Evolutionary conservation across 768 basidiomycete species (phyloP).

Genomic region (Lactifluus pinguis): DNA sequence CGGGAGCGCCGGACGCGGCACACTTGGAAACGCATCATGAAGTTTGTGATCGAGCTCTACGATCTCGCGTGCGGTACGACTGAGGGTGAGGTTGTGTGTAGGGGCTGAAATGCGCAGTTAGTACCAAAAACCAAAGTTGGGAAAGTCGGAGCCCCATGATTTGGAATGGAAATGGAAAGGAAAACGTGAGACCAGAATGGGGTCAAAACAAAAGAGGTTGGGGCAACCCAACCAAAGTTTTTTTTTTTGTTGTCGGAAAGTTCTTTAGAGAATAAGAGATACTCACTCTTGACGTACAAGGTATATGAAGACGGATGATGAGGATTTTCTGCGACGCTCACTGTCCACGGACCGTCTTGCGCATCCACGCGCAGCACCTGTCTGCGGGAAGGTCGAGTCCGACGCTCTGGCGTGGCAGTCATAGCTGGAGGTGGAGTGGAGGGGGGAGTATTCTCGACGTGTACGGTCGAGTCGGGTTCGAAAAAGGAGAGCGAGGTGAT

Average conservation of each 20-base stretch:
- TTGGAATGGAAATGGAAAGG: conserved; percentile 9
- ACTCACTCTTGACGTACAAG: conserved; percentile 88
- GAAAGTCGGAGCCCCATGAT: background rate
- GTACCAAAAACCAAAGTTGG: conserved; percentile 17
- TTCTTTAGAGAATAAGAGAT: background rate
- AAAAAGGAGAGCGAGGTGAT: conserved; percentile 37
- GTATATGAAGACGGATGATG: conserved; percentile 65
- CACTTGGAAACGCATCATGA: conserved; percentile 48
- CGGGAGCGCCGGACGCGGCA: conserved; percentile 52
- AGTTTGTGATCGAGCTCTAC: conserved; percentile 79
- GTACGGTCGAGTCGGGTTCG: conserved; percentile 28
- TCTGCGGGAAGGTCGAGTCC: conserved; percentile 28
- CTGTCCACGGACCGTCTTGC: conserved; percentile 78
- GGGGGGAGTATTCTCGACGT: conserved; percentile 21
- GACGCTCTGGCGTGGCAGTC: conserved; percentile 23
- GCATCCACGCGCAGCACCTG: conserved; percentile 54
- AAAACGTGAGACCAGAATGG: background rate
- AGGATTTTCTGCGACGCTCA: conserved; percentile 81
- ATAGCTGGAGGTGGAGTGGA: conserved; percentile 16
- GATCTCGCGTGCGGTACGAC: conserved; percentile 66
- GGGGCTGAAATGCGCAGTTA: conserved; percentile 45
- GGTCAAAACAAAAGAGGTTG: background rate
- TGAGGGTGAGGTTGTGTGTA: conserved; percentile 83
- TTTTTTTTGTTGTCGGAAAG: background rate
- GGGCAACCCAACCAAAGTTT: conserved; percentile 1